These are phyloP conservation scores for Orbilia brochopaga DNA, from an alignment of 2,329 filamentous ascomycete species.

Conservation along the genomic window DNA sequence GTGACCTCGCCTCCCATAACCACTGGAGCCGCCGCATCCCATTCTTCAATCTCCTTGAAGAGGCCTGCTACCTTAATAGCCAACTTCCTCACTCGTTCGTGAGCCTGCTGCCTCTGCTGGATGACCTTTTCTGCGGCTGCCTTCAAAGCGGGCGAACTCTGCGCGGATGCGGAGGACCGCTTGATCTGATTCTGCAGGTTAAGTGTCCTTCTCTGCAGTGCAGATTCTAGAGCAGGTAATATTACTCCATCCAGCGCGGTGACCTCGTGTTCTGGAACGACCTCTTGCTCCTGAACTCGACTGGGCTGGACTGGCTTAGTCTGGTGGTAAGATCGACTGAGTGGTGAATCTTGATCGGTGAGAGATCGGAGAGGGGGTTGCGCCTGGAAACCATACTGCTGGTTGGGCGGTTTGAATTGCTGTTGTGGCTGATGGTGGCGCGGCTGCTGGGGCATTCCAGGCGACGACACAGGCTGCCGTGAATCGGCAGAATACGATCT, in stretches of 20 bases:
- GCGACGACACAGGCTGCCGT: slow-evolving; percentile 34
- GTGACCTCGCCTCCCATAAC: slow-evolving; percentile 91
- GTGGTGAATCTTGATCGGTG: slow-evolving; percentile 40
- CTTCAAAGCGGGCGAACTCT: slow-evolving; percentile 47
- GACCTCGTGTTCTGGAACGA: slow-evolving; percentile 66
- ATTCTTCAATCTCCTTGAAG: slow-evolving; percentile 88
- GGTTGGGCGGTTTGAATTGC: slow-evolving; percentile 40
- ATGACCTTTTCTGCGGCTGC: slow-evolving; percentile 61
- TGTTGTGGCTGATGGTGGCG: slow-evolving; percentile 34
- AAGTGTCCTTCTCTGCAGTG: slow-evolving; percentile 76
- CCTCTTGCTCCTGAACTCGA: slow-evolving; percentile 29
- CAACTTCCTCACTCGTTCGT: slow-evolving; percentile 80
- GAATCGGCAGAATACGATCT: slow-evolving; percentile 45
- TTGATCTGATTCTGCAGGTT: slow-evolving; percentile 61
- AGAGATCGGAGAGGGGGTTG: slow-evolving; percentile 42
- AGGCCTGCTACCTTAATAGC: slow-evolving; percentile 82
- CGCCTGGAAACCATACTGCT: slow-evolving; percentile 43
- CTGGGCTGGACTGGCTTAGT: slow-evolving; percentile 32
- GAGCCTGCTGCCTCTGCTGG: slow-evolving; percentile 73
- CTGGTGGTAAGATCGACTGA: slow-evolving; percentile 41
- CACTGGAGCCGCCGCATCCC: slow-evolving; percentile 83
- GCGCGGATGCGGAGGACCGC: slow-evolving; percentile 46
- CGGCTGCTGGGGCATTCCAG: slow-evolving; percentile 38
- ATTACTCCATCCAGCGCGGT: slow-evolving; percentile 91
- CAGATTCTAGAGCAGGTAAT: slow-evolving; percentile 88